phyloP scores from a whole-genome alignment of 192 early-diverging fungal genomes.

The Podila clonocystis region DNA sequence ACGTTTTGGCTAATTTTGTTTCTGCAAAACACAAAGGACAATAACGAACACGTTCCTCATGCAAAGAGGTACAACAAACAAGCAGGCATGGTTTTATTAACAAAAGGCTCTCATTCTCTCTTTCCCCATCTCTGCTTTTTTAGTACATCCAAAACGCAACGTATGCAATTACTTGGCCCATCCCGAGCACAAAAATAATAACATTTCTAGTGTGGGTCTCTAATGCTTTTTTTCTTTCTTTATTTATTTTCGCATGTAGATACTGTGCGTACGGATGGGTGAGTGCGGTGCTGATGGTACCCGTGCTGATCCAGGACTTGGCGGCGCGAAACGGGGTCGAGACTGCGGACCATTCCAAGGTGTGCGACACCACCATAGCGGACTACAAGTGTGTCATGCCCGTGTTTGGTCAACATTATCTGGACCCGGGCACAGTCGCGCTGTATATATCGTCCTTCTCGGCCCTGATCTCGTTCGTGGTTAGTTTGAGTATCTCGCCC shows the following conservation, averaged over 20 bases:
- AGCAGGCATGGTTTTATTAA: not conserved
- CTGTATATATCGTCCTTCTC: constrained; percentile 51
- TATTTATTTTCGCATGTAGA: not conserved
- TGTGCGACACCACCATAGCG: constrained; percentile 16
- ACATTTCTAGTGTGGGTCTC: not conserved
- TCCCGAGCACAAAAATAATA: not conserved
- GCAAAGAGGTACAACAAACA: not conserved
- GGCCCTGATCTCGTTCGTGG: constrained; percentile 49
- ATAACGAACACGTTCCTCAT: not conserved
- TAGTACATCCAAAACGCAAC: constrained; percentile 49
- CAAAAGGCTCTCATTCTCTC: not conserved
- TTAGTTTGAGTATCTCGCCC: constrained; percentile 51
- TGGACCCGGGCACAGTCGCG: constrained; percentile 46
- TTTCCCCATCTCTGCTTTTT: not conserved
- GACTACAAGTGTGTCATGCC: constrained; percentile 35
- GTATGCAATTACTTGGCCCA: constrained; percentile 12
- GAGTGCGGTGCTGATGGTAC: constrained; percentile 41
- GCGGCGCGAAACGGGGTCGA: constrained; percentile 31
- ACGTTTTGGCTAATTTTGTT: not conserved
- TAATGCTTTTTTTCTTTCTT: not conserved
- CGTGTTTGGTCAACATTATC: constrained; percentile 35
- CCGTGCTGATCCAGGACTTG: constrained; percentile 34
- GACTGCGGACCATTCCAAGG: constrained; percentile 11
- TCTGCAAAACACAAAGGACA: too few relatives aligned
- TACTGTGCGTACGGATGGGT: constrained; percentile 23